Conservation (phyloP, 169 alveolate genomes). For the Sarcocystis neurona region DNA sequence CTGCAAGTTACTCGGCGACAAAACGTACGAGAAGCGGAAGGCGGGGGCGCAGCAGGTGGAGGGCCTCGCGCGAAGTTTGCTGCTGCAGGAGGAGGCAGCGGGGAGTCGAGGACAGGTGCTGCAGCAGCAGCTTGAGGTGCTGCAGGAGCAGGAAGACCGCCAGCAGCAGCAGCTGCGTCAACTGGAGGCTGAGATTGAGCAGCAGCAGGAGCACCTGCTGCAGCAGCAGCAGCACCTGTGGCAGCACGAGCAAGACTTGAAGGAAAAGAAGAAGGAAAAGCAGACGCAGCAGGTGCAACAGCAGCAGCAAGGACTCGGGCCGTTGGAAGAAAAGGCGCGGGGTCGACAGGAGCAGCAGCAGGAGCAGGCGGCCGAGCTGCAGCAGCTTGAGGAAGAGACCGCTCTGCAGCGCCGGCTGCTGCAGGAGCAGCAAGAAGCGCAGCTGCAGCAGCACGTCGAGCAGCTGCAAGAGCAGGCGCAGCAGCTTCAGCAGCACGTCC, state of each 20-base stretch:
- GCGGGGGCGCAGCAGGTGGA: slow-evolving; percentile 63
- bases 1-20: slow-evolving; percentile 54
- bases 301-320: too few species aligned
- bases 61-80: not conserved
- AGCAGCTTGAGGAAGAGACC: slow-evolving; percentile 57
- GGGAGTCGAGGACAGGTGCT: not conserved
- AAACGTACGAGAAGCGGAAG: slow-evolving; percentile 66
- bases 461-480: not conserved
- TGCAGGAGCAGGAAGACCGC: slow-evolving; percentile 5
- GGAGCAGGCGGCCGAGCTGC: slow-evolving; percentile 62
- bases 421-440: not conserved
- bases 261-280: too few species aligned
- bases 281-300: too few species aligned
- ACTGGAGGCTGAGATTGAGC: not conserved
- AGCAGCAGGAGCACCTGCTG: not conserved
- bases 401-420: not conserved
- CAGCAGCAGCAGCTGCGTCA: not conserved
- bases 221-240: slow-evolving; percentile 17
- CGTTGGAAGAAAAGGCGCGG: too few species aligned
- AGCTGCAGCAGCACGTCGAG: not conserved
- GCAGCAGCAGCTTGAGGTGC: not conserved
- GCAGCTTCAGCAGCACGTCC: not conserved
- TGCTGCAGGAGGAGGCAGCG: not conserved
- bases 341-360: too few species aligned
- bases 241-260: slow-evolving; percentile 1